Percentiles rank a stretch among this genome's conserved stretches.
Evolutionary conservation across 2,329 filamentous ascomycete species (phyloP).

Genomic region (Ceratocystis smalleyi): DNA sequence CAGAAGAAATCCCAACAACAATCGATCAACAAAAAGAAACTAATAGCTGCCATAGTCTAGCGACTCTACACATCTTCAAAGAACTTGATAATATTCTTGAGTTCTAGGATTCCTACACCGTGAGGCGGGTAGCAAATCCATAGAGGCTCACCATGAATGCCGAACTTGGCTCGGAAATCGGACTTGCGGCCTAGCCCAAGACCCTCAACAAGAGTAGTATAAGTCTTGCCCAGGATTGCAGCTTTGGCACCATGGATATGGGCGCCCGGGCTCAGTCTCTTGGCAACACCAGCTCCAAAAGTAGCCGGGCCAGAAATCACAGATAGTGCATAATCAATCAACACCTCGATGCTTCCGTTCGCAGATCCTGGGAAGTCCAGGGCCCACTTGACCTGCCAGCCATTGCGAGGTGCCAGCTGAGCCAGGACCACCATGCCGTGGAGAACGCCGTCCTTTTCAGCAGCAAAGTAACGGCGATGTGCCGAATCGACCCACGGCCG

Average conservation of each 20-base stretch:
- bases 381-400: slow-evolving; percentile 93
- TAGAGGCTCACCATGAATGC: slow-evolving; percentile 65
- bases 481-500: slow-evolving; percentile 71
- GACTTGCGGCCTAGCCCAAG: slow-evolving; percentile 70
- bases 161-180: slow-evolving; percentile 83
- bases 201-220: slow-evolving; percentile 67
- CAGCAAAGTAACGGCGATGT: slow-evolving; percentile 76
- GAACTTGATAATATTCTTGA: slow-evolving; percentile 77
- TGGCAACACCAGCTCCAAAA: slow-evolving; percentile 70
- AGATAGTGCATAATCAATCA: slow-evolving; percentile 54
- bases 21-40: background rate
- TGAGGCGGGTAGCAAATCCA: slow-evolving; percentile 84
- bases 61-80: slow-evolving; percentile 51
- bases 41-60: background rate
- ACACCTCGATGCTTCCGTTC: slow-evolving; percentile 72
- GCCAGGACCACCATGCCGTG: slow-evolving; percentile 67
- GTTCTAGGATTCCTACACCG: slow-evolving; percentile 65
- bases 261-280: slow-evolving; percentile 59
- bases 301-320: slow-evolving; percentile 46
- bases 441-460: slow-evolving; percentile 58
- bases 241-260: slow-evolving; percentile 68
- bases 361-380: slow-evolving; percentile 79
- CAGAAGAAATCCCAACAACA: background rate
- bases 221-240: slow-evolving; percentile 67
- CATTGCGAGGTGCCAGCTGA: slow-evolving; percentile 63